A percentile compares a stretch with the other conserved stretches of the same genome.
These are phyloP conservation scores for Rhodocollybia butyracea DNA, from an alignment of 768 basidiomycete species.

Conservation along the genomic window DNA sequence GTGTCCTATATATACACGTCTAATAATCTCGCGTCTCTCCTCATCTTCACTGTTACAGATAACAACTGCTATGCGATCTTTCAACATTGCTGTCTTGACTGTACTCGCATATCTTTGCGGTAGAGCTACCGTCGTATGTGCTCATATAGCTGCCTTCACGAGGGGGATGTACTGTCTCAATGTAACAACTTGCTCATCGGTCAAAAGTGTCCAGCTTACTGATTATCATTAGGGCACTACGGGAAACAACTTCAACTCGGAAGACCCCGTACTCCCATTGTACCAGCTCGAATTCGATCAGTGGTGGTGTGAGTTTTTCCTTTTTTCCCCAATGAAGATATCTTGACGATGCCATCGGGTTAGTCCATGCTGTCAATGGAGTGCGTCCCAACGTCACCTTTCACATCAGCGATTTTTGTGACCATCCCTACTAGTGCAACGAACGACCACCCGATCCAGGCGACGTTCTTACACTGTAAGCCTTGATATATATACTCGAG, in stretches of 20 bases:
- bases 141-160: conserved; percentile 14
- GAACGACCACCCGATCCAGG: conserved; percentile 7
- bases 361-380: conserved; percentile 8
- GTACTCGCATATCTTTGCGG: not conserved
- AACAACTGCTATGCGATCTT: not conserved
- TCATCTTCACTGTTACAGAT: too few species aligned
- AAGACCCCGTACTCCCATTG: conserved; percentile 7
- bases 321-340: not conserved
- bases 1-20: too few species aligned
- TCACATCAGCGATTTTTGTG: not conserved
- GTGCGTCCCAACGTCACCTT: not conserved
- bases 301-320: conserved; percentile 10
- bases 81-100: not conserved
- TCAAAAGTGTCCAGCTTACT: not conserved
- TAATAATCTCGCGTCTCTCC: too few species aligned
- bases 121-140: conserved; percentile 13
- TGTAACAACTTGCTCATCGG: not conserved
- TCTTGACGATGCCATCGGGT: not conserved
- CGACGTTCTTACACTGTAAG: conserved; percentile 9
- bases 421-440: conserved; percentile 1
- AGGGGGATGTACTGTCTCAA: conserved; percentile 14
- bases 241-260: conserved; percentile 1
- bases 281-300: conserved; percentile 1
- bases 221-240: conserved; percentile 1
- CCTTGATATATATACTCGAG: not conserved